Conservation (phyloP, 2,329 filamentous ascomycete species). For the Epichloe baconii region DNA sequence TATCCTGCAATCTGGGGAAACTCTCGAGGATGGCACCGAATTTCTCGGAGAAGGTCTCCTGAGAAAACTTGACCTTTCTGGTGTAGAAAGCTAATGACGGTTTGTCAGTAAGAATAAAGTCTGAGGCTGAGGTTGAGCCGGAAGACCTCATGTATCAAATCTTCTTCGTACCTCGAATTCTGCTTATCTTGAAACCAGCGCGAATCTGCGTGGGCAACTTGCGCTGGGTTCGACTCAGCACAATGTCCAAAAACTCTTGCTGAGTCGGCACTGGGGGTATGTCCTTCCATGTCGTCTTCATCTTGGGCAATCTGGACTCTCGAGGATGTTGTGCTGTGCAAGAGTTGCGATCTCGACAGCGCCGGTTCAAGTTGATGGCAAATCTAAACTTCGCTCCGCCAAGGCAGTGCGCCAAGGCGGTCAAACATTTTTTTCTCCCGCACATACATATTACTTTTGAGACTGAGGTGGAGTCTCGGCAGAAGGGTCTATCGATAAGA, state of each 20-base stretch:
- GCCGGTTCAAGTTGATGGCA: conserved; percentile 10
- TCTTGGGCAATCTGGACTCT: conserved; percentile 23
- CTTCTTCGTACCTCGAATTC: conserved; percentile 53
- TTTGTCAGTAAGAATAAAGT: neutral
- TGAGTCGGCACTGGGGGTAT: conserved; percentile 82
- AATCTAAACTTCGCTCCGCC: conserved; percentile 8
- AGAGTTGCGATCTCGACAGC: conserved; percentile 4
- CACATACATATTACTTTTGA: conserved; percentile 2
- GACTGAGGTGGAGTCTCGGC: conserved; percentile 12
- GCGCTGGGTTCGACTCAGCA: conserved; percentile 84
- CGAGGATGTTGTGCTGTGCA: neutral
- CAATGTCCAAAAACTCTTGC: conserved; percentile 96
- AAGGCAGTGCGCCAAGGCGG: conserved; percentile 10
- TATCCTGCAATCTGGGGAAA: conserved; percentile 85
- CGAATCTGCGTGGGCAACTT: conserved; percentile 91
- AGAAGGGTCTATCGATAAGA: conserved; percentile 15
- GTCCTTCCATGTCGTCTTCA: conserved; percentile 57
- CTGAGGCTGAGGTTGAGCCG: neutral
- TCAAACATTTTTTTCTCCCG: conserved; percentile 20
- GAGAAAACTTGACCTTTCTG: conserved; percentile 94
- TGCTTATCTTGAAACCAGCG: conserved; percentile 83
- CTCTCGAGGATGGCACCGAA: conserved; percentile 80
- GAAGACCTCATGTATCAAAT: neutral
- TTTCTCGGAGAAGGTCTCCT: conserved; percentile 94
- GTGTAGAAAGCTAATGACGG: conserved; percentile 66